phyloP scores from a whole-genome alignment of 2,329 filamentous ascomycete species.

The Cordyceps fumosorosea region DNA sequence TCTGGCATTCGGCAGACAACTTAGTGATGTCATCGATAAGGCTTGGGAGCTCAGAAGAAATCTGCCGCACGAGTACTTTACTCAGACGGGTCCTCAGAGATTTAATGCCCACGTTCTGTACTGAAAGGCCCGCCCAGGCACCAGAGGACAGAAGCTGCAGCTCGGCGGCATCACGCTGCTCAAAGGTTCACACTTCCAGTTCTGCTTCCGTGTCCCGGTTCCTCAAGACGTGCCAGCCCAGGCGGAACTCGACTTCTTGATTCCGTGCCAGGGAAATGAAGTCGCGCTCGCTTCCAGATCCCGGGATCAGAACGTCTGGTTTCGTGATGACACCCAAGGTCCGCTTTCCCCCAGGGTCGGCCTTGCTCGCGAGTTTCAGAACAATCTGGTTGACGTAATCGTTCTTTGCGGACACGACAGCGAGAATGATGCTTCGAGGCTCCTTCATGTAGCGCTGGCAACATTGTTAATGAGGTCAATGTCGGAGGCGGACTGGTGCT shows the following conservation, averaged over 20 bases:
- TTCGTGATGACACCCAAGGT: slow-evolving; percentile 51
- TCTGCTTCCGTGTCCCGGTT: slow-evolving; percentile 37
- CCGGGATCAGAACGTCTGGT: slow-evolving; percentile 23
- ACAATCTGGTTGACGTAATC: slow-evolving; percentile 33
- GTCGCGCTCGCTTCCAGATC: neutral
- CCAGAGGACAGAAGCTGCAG: slow-evolving; percentile 36
- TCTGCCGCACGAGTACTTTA: slow-evolving; percentile 41
- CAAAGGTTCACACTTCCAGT: slow-evolving; percentile 18
- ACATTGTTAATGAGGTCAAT: too few species aligned
- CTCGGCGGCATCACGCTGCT: slow-evolving; percentile 35
- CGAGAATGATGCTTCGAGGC: slow-evolving; percentile 37
- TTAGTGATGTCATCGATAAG: slow-evolving; percentile 32
- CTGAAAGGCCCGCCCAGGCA: slow-evolving; percentile 30
- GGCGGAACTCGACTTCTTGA: slow-evolving; percentile 37
- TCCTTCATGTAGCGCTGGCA: slow-evolving; percentile 31
- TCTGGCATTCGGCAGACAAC: slow-evolving; percentile 28
- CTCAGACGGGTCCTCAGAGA: slow-evolving; percentile 43
- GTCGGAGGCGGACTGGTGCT: too few species aligned
- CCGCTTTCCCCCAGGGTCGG: neutral
- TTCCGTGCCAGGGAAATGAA: slow-evolving; percentile 33
- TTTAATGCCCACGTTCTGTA: slow-evolving; percentile 38
- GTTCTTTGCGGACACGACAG: slow-evolving; percentile 35
- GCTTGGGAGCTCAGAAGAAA: too few species aligned
- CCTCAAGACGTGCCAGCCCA: slow-evolving; percentile 48
- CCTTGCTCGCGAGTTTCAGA: slow-evolving; percentile 1